Conservation (phyloP, 176 grass and related monocot species). For the Metroxylon sagu region DNA sequence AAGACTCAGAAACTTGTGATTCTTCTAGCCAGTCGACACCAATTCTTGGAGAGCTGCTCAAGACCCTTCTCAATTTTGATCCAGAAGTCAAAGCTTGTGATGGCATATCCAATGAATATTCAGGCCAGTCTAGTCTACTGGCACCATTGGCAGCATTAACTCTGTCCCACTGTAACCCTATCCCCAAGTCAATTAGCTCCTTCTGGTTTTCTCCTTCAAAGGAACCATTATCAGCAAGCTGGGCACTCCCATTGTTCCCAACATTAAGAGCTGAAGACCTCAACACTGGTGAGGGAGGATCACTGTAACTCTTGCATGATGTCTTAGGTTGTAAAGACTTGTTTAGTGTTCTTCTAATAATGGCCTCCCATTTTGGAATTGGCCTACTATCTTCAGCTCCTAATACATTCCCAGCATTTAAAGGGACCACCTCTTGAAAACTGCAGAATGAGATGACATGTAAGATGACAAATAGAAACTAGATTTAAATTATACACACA, state of each 20-base stretch:
- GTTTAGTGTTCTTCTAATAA: conserved; percentile 55
- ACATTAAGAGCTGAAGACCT: conserved; percentile 1
- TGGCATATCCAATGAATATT: conserved; percentile 37
- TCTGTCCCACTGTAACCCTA: neutral
- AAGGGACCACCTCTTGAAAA: conserved; percentile 68
- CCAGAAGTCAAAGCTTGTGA: conserved; percentile 4
- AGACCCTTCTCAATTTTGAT: conserved; percentile 37
- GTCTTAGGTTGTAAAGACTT: conserved; percentile 30
- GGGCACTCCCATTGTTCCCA: neutral
- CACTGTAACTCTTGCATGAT: conserved; percentile 55
- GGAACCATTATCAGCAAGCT: too few species aligned
- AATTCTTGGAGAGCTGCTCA: conserved; percentile 14
- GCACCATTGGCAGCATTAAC: neutral
- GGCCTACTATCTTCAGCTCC: conserved; percentile 49
- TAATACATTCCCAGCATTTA: conserved; percentile 56
- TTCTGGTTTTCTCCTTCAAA: too few species aligned
- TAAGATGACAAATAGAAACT: neutral
- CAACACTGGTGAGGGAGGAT: conserved; percentile 35
- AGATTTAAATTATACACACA: neutral
- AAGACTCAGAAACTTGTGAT: neutral
- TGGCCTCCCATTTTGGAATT: conserved; percentile 52
- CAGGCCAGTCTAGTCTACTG: conserved; percentile 42
- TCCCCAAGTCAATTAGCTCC: neutral
- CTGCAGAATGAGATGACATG: conserved; percentile 12
- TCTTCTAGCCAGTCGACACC: conserved; percentile 8